phyloP scores from a whole-genome alignment of 305 asterid species.

The Lippia alba region DNA sequence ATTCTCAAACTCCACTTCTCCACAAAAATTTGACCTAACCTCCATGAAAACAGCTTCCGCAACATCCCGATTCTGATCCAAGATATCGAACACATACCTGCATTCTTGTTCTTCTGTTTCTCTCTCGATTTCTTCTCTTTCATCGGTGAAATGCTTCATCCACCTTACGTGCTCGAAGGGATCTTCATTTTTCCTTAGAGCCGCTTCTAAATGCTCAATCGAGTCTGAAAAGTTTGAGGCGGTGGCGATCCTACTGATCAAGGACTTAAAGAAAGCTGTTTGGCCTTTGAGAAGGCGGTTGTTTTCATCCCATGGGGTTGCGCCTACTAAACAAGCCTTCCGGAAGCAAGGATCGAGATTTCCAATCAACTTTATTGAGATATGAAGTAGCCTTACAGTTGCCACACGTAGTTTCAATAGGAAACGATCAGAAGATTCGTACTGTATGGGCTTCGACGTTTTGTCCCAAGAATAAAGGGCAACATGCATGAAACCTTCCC shows the following conservation, averaged over 20 bases:
- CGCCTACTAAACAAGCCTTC: slow-evolving; percentile 81
- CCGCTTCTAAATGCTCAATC: slow-evolving; percentile 43
- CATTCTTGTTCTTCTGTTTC: slow-evolving; percentile 39
- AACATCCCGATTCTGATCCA: slow-evolving; percentile 39
- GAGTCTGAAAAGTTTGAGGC: slow-evolving; percentile 53
- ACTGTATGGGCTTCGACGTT: slow-evolving; percentile 39
- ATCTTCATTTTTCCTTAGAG: slow-evolving; percentile 57
- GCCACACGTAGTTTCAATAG: slow-evolving; percentile 33
- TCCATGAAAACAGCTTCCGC: slow-evolving; percentile 50
- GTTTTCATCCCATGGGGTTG: slow-evolving; percentile 39
- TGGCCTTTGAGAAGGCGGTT: slow-evolving; percentile 52
- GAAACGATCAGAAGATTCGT: slow-evolving; percentile 33
- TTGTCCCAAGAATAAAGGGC: slow-evolving; percentile 63
- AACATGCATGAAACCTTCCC: slow-evolving; percentile 87
- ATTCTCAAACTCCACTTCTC: slow-evolving; percentile 57
- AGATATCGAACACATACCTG: slow-evolving; percentile 29
- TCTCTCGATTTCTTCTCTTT: slow-evolving; percentile 45
- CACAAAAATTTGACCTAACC: slow-evolving; percentile 55
- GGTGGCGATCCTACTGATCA: slow-evolving; percentile 45
- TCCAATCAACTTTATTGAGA: slow-evolving; percentile 62
- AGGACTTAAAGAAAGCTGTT: slow-evolving; percentile 46
- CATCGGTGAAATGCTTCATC: slow-evolving; percentile 50
- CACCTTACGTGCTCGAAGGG: slow-evolving; percentile 66
- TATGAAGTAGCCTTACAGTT: slow-evolving; percentile 56
- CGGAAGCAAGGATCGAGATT: slow-evolving; percentile 60